Evolutionary conservation across 2,329 filamentous ascomycete species (phyloP).

Genomic region (Coniochaeta hoffmannii): DNA sequence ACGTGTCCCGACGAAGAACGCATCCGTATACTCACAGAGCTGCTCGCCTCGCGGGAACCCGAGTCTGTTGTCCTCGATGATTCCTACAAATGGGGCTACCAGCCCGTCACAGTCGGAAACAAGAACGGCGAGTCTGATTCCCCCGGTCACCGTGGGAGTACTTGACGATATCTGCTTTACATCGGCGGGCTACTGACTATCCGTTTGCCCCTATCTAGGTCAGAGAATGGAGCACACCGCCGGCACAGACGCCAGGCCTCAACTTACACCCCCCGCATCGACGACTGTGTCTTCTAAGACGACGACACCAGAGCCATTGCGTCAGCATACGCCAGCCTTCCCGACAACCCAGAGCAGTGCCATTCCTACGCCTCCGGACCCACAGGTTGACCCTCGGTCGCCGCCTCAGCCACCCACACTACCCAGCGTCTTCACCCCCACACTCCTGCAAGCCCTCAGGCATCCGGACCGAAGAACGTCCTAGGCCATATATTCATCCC

Average conservation of each 20-base stretch:
- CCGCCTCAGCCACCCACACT: too few species aligned
- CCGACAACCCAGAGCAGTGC: too few species aligned
- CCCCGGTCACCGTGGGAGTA: neutral
- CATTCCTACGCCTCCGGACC: too few species aligned
- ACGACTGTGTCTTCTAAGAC: too few species aligned
- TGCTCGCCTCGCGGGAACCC: neutral
- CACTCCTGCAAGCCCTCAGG: slow-evolving; percentile 6
- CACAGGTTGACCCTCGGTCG: too few species aligned
- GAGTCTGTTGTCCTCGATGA: neutral
- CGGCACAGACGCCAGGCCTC: neutral
- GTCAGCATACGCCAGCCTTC: too few species aligned
- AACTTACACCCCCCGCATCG: neutral
- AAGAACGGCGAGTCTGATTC: neutral
- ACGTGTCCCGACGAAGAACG: neutral
- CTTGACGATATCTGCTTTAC: neutral
- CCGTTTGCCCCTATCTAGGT: neutral
- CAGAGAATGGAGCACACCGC: neutral
- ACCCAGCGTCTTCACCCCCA: too few species aligned
- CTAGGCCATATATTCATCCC: slow-evolving; percentile 36
- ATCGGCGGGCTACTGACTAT: neutral
- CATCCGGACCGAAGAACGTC: slow-evolving; percentile 18
- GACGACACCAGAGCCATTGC: too few species aligned
- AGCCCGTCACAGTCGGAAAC: neutral
- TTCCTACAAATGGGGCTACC: neutral
- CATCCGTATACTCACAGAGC: neutral